Evolutionary conservation across 177 flowering plant genomes (phyloP), one percentile per base, ranked within the genome.

Genomic region (Vitis hybrid): DNA sequence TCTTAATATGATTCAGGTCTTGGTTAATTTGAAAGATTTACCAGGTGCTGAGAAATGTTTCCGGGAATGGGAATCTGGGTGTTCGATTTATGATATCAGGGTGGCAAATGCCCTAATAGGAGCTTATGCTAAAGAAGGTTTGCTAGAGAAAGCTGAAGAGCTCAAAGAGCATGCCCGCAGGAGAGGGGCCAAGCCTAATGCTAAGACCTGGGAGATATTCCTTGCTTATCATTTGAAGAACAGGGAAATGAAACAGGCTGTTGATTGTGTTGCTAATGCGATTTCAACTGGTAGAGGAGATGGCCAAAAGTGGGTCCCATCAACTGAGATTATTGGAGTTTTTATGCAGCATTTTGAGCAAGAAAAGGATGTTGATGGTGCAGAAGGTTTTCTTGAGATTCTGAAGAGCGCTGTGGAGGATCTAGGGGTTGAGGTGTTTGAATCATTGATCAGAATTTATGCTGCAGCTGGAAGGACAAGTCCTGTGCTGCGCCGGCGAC

Each of bases 31-130:
- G 79, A 87, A 90, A 50, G 98, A 93, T 80, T 64, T 95, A 51
- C 90, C 96, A 2, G 99, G 98, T 62, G 99, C 98, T 8, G 93
- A 90, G 79, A 90, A 90, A 80, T 86, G 90, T 78, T 95, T 88
- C 78, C 75, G 67, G 53, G 99, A 93, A 72, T 91, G 98, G 99
- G 86, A 84, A 79, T 70, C 88, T 17, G 65, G 68, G 9, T 79
- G 88, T 70, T 65, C 89, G 14, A 82, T 79, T 65, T 93, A 87
- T 74, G 99, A 95, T 74, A 91, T 93, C 56, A 82, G 97, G 21
- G 63, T 93, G 30, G 90, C 84, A 11, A 93, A 95, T 80, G 85
- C 70, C 49, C 81, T 95, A 2, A 90, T 95, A 11, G 87, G 84
- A 77, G 89, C 87, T 18, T 91, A 89, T 84, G 78, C 73, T 5